phyloP scores from a whole-genome alignment of 2,329 filamentous ascomycete genomes.

The Diatrype stigma region DNA sequence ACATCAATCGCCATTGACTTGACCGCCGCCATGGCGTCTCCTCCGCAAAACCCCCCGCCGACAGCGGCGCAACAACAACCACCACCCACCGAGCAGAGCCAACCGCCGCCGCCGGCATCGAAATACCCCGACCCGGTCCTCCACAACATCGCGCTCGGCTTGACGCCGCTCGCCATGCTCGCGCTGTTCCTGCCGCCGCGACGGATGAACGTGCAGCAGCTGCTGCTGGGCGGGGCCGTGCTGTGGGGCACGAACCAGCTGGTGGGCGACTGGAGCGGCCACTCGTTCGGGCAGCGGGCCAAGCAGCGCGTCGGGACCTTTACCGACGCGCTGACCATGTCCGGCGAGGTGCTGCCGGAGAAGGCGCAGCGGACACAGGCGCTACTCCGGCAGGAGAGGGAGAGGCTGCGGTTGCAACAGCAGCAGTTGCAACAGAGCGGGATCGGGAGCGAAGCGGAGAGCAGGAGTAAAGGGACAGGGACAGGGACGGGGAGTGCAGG shows the following conservation, averaged over 20 bases:
- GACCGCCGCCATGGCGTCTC: slow-evolving; percentile 7
- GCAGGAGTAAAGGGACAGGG: slow-evolving; percentile 7
- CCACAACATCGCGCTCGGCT: slow-evolving; percentile 45
- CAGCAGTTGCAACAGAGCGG: slow-evolving; percentile 23
- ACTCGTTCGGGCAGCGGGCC: slow-evolving; percentile 47
- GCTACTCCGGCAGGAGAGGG: slow-evolving; percentile 43
- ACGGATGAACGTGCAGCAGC: slow-evolving; percentile 45
- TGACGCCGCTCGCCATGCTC: slow-evolving; percentile 43
- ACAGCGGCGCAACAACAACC: slow-evolving; percentile 5
- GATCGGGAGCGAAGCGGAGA: slow-evolving; percentile 8
- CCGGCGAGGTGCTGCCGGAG: slow-evolving; percentile 54
- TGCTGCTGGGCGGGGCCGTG: slow-evolving; percentile 45
- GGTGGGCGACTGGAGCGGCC: slow-evolving; percentile 52
- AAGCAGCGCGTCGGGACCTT: slow-evolving; percentile 39
- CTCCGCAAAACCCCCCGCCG: slow-evolving; percentile 1
- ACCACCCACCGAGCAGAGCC: slow-evolving; percentile 6
- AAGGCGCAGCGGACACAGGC: slow-evolving; percentile 44
- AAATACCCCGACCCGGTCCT: slow-evolving; percentile 29
- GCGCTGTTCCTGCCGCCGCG: slow-evolving; percentile 49
- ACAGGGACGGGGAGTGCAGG: slow-evolving; percentile 1
- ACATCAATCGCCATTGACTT: no score
- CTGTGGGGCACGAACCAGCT: slow-evolving; percentile 54
- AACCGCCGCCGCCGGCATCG: neutral
- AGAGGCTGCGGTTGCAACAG: slow-evolving; percentile 21
- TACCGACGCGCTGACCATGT: slow-evolving; percentile 42